Base-by-base conservation (phyloP, 306 rosid species). In the Castanea crenata region DNA sequence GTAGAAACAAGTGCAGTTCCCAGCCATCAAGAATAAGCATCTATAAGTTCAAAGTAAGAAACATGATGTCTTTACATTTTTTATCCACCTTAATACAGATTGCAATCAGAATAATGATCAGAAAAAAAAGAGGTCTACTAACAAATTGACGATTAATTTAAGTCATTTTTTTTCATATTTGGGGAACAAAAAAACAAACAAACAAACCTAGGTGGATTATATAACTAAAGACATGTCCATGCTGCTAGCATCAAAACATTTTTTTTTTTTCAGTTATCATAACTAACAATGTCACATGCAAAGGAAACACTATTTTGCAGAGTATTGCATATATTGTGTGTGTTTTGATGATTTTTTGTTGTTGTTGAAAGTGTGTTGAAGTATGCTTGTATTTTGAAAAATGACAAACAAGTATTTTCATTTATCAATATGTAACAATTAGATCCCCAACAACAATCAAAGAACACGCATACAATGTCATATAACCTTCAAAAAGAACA, bases 401-500 rank as follows among this genome's bases (percentile, higher is more conserved):
- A 41, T 11, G 15, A 29, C 16, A n/a, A 41, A 38, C 67, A 46
- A 61, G 76, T 59, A 38, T 41, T 23, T 59, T 58, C 71, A 51
- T 51, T 38, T 21, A 9, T 74, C 34, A 69, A 79, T 74, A 82
- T 79, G 71, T 0, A 69, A 51, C 46, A 71, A 74, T n/a, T 49
- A 56, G 20, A 83, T 57, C 64, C 61, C 68, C 73, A 76, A 72
- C 54, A 74, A 75, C 32, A 59, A 55, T 19, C 73, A 59, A 74
- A 44, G 9, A 80, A 63, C 27, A 21, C 23, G n/a, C 44, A 80
- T 51, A 58, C 74, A 82, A 52, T 52, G 57, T 63, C 74, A 31
- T 46, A 67, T 73, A 74, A 51, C 79, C 78, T 76, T 49, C 44
- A 56, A 11, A 19, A 88, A 70, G 67, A 19, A 74, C 35, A 69